Evolutionary conservation across 1,284 basidiomycete genomes (phyloP).

Genomic region (Irpex rosettiformis): DNA sequence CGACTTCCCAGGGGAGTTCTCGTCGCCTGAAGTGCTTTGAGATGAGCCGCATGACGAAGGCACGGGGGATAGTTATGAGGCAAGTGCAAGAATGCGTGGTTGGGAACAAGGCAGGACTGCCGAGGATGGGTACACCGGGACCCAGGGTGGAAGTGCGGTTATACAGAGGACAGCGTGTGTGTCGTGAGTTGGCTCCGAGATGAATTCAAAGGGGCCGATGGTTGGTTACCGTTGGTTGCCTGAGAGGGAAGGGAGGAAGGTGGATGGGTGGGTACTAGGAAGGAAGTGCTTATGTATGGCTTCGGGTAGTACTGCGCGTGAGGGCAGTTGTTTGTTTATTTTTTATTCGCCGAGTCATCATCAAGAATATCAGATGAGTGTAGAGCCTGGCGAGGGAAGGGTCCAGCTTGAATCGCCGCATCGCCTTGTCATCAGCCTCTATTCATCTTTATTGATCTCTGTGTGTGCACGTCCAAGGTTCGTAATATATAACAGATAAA

Average conservation of each 20-base stretch:
- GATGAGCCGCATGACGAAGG: constrained; percentile 12
- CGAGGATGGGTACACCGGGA: neutral
- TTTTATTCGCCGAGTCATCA: too few species aligned
- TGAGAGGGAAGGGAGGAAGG: too few species aligned
- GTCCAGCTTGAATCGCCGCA: neutral
- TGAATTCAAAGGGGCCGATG: too few species aligned
- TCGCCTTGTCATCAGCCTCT: neutral
- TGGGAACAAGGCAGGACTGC: neutral
- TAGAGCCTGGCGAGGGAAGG: neutral
- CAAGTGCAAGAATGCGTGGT: neutral
- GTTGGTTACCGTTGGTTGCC: too few species aligned
- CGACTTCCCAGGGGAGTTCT: constrained; percentile 72
- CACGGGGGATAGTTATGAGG: neutral
- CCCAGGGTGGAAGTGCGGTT: too few species aligned
- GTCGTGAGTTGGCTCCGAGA: too few species aligned
- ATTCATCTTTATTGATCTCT: neutral
- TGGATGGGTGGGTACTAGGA: neutral
- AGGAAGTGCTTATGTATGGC: neutral
- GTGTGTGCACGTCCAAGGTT: neutral
- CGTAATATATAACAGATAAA: neutral
- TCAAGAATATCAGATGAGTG: neutral
- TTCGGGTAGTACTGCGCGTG: neutral
- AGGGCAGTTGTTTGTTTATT: too few species aligned
- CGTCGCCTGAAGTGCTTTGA: constrained; percentile 45
- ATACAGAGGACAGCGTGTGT: too few species aligned